Evolutionary conservation across 257 asterid genomes (phyloP), one percentile per base, ranked within the genome.

Genomic region (Thymus mandschuricus): DNA sequence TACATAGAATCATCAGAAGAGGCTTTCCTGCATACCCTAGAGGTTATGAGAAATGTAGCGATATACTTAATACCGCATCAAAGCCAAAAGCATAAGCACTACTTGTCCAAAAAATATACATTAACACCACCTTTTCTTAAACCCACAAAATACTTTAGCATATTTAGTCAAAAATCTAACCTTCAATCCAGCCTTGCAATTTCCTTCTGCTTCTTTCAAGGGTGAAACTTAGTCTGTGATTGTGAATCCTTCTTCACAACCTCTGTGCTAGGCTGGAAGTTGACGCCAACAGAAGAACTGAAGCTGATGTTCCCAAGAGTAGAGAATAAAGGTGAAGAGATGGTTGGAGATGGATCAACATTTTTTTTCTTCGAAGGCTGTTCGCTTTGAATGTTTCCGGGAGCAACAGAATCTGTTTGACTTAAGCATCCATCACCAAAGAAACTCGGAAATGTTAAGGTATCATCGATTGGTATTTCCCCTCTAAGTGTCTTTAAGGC

Each of bases 401-500:
- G 74, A 34, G 44, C 58, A 28, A 49, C 79, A 33, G 66, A 9
- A 8, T 67, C 57, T 5, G 75, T 10, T 28, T 72, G 69, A 48
- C 35, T 60, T 21, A 57, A 40, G 76, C 66, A 30, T 6, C 38
- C 75, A 15, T 70, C 68, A 2, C 52, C 80, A 12, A 73, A 70
- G 78, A 77, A 27, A 3, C 82, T 80, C 0, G 76, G 52, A 51
- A 74, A 74, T 3, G 68, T 51, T 13, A 74, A 59, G 49, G n/a
- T 55, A 54, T 76, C 80, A 3, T 76, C 84, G 2, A 82, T 34
- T 0, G 82, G 58, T 34, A 82, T 10, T 15, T 79, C 86, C 12
- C 86, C 84, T 11, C 73, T 73, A 2, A 82, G 86, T 28, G 86
- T 82, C 80, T 79, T 82, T 4, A 76, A 72, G 0, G 86, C 84